These are phyloP conservation scores for Chlamydomonas reinhardtii DNA, from an alignment of 163 green algal genomes.

Conservation along the genomic window DNA sequence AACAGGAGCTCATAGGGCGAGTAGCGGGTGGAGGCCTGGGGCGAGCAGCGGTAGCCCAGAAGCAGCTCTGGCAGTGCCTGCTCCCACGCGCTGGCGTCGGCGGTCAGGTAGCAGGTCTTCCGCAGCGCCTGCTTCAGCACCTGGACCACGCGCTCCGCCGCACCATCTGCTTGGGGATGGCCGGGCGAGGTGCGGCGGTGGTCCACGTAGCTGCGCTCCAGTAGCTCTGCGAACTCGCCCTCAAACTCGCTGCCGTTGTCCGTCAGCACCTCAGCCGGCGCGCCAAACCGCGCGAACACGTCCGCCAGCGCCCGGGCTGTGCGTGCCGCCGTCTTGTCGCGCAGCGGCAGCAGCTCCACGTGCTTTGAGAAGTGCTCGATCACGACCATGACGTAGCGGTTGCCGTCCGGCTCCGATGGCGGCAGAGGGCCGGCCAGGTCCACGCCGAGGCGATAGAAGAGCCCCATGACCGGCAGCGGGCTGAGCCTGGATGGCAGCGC, in stretches of 20 bases:
- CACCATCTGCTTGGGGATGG: conserved; percentile 53
- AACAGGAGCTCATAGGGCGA: conserved; percentile 55
- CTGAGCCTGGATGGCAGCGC: not conserved
- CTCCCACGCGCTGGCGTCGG: conserved; percentile 17
- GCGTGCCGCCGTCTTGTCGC: conserved; percentile 25
- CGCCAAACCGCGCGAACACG: conserved; percentile 39
- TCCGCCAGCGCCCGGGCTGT: conserved; percentile 37
- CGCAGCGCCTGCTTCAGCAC: conserved; percentile 19
- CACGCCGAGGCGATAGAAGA: conserved; percentile 58
- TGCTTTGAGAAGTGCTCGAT: conserved; percentile 61
- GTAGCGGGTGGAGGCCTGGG: conserved; percentile 37
- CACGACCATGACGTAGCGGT: conserved; percentile 56
- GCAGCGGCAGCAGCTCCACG: conserved; percentile 39
- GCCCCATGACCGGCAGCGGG: conserved; percentile 45
- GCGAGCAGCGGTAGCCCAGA: conserved; percentile 54
- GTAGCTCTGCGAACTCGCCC: conserved; percentile 40
- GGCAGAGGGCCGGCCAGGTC: conserved; percentile 47
- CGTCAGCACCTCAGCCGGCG: conserved; percentile 56
- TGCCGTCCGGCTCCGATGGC: not conserved
- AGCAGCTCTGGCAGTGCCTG: conserved; percentile 18
- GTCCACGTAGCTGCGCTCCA: conserved; percentile 31
- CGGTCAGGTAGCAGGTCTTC: conserved; percentile 3
- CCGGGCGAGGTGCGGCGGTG: conserved; percentile 46
- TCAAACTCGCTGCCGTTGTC: conserved; percentile 54
- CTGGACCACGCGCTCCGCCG: conserved; percentile 39